A percentile compares a stretch with the other conserved stretches of the same genome.
These are phyloP conservation scores for Xylariaceae sp. DNA, from an alignment of 2,329 filamentous ascomycete species.

Conservation along the genomic window DNA sequence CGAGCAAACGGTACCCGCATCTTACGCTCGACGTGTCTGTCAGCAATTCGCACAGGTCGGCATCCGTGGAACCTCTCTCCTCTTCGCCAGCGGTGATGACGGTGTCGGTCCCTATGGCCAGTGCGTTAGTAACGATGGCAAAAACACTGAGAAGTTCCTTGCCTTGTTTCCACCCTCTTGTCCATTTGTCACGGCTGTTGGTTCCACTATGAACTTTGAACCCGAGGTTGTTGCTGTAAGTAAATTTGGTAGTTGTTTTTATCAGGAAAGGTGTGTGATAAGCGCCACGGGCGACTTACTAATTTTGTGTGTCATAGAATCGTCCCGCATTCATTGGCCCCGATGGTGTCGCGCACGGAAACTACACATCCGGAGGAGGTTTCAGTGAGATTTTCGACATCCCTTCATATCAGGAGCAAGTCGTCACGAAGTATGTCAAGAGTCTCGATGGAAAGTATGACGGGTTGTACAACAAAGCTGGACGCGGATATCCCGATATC, in stretches of 20 bases:
- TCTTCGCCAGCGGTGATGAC: constrained; percentile 48
- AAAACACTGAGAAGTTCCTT: constrained; percentile 47
- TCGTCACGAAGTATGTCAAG: constrained; percentile 36
- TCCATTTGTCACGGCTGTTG: constrained; percentile 33
- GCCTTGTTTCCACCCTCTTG: constrained; percentile 48
- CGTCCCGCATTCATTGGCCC: constrained; percentile 28
- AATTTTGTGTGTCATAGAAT: constrained; percentile 9
- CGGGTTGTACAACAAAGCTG: constrained; percentile 38
- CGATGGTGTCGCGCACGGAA: constrained; percentile 18
- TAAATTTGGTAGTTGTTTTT: neutral
- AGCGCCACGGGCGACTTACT: neutral
- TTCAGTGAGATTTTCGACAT: constrained; percentile 43
- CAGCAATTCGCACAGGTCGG: constrained; percentile 48
- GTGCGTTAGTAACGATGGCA: constrained; percentile 52
- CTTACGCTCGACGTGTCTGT: constrained; percentile 50
- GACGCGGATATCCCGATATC: constrained; percentile 43
- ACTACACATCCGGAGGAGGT: constrained; percentile 34
- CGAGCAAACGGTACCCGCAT: constrained; percentile 47
- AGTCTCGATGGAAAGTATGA: constrained; percentile 40
- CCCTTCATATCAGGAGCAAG: constrained; percentile 37
- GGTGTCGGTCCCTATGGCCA: constrained; percentile 31
- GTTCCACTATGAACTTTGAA: constrained; percentile 30
- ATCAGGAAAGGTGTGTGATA: neutral
- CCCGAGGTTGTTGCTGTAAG: constrained; percentile 33
- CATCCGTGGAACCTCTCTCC: constrained; percentile 45